Conservation (phyloP, 768 basidiomycete species). For the Phlebiopsis flavidoalba region DNA sequence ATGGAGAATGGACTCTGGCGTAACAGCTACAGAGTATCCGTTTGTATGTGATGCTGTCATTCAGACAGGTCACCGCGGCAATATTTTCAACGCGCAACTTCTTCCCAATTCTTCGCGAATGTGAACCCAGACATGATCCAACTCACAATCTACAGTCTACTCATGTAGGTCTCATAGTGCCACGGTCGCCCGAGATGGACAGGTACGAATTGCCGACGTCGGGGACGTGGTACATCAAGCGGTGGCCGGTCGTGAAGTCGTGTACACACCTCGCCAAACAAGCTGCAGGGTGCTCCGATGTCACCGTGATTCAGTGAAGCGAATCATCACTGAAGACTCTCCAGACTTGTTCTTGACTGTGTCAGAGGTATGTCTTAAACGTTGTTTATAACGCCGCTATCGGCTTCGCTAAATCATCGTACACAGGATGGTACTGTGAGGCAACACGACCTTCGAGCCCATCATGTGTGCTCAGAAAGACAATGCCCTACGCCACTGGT, state of each 20-base stretch:
- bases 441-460: conserved; percentile 77
- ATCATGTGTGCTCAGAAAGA: conserved; percentile 54
- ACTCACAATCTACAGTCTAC: not conserved
- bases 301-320: conserved; percentile 69
- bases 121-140: conserved; percentile 34
- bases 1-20: conserved; percentile 61
- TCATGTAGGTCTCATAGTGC: conserved; percentile 34
- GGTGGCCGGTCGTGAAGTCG: conserved; percentile 30
- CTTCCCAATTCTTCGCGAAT: conserved; percentile 76
- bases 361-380: conserved; percentile 53
- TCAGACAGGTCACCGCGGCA: conserved; percentile 71
- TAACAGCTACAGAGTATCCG: conserved; percentile 47
- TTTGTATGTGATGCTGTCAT: conserved; percentile 67
- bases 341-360: conserved; percentile 74
- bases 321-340: conserved; percentile 74
- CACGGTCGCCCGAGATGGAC: conserved; percentile 68
- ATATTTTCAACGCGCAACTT: conserved; percentile 84
- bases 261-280: conserved; percentile 40
- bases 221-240: conserved; percentile 21
- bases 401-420: not conserved
- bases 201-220: conserved; percentile 77
- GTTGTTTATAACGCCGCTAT: not conserved
- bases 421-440: conserved; percentile 78
- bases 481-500: conserved; percentile 72
- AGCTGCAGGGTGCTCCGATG: conserved; percentile 58